Percentiles rank a stretch among this genome's conserved stretches.
Conservation (phyloP, 2,329 filamentous ascomycete species). For the Sarocladium oryzae region DNA sequence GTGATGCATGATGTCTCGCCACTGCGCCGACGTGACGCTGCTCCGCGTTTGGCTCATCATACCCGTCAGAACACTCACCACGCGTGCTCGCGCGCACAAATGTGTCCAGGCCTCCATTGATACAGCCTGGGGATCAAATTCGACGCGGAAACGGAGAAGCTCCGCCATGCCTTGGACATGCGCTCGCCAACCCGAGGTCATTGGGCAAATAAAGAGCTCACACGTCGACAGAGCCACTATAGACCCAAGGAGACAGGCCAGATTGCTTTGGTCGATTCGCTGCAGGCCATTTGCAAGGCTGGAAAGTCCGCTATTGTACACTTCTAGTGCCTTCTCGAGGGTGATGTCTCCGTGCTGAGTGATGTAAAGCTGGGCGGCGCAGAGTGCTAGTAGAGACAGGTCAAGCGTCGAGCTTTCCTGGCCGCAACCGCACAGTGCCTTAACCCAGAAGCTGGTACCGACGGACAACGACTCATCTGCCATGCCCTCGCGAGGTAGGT, state of each 20-base stretch:
- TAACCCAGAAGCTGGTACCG: not conserved
- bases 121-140: not conserved
- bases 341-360: conserved; percentile 1
- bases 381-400: conserved; percentile 5
- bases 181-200: conserved; percentile 6
- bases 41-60: conserved; percentile 4
- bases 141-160: conserved; percentile 3
- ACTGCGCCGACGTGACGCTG: conserved; percentile 3
- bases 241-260: not conserved
- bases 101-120: not conserved
- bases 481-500: conserved; percentile 3
- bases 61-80: conserved; percentile 6
- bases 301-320: conserved; percentile 2
- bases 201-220: conserved; percentile 9
- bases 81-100: conserved; percentile 4
- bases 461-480: not conserved
- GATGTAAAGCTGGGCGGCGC: conserved; percentile 8
- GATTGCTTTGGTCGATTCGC: not conserved
- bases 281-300: conserved; percentile 1
- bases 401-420: conserved; percentile 3
- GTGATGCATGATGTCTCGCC: conserved; percentile 1
- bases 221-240: conserved; percentile 8
- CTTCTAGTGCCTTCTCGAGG: conserved; percentile 2
- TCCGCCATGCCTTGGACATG: conserved; percentile 10
- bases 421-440: not conserved